Evolutionary conservation across 352 stramenopile species (phyloP).

Genomic region (Thalassiosira allenii): DNA sequence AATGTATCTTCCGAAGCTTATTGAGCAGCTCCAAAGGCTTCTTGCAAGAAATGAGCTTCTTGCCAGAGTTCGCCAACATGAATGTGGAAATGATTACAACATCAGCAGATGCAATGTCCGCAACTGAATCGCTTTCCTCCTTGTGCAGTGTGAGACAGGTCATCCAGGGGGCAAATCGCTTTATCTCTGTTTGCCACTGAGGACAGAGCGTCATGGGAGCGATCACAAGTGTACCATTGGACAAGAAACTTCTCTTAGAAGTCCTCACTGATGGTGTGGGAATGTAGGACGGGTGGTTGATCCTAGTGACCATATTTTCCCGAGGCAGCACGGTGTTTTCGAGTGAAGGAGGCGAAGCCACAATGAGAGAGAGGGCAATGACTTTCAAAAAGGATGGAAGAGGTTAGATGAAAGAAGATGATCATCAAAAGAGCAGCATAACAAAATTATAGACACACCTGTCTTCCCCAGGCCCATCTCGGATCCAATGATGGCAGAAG

Average conservation of each 20-base stretch:
- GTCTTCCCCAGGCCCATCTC: constrained; percentile 49
- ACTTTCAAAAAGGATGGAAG: too few species aligned
- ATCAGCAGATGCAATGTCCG: constrained; percentile 31
- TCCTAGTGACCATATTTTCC: constrained; percentile 19
- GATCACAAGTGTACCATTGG: constrained; percentile 38
- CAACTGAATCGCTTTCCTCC: constrained; percentile 7
- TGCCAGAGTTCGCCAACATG: neutral
- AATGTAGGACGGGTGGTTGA: constrained; percentile 39
- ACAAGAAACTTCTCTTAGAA: constrained; percentile 11
- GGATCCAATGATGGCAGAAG: constrained; percentile 20
- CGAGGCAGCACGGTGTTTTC: constrained; percentile 27
- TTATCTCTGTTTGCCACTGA: constrained; percentile 43
- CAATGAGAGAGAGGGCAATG: constrained; percentile 33
- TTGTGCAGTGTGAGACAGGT: constrained; percentile 35
- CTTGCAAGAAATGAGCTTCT: too few species aligned
- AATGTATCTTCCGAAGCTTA: constrained; percentile 25
- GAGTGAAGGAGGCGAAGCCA: constrained; percentile 19
- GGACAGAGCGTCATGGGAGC: constrained; percentile 44
- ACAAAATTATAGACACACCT: too few species aligned
- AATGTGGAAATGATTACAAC: constrained; percentile 33
- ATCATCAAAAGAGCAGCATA: too few species aligned
- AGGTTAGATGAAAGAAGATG: too few species aligned
- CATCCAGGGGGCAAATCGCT: constrained; percentile 46
- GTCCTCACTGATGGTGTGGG: constrained; percentile 8
- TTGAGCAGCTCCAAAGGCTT: constrained; percentile 7